These are phyloP conservation scores for Elaeagnus macrophylla DNA, from an alignment of 306 rosid genomes.

Conservation along the genomic window DNA sequence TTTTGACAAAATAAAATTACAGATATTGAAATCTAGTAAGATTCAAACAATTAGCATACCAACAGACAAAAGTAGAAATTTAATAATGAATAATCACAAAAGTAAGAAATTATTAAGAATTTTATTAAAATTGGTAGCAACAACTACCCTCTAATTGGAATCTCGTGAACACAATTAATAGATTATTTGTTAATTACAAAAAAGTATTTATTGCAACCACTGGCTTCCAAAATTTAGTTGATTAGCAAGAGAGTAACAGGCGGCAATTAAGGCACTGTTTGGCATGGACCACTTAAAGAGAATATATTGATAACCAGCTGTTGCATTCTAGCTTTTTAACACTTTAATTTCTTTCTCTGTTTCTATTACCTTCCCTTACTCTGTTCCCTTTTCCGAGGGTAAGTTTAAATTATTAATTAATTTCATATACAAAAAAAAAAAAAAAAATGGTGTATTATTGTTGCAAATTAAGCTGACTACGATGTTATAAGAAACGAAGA, in stretches of 20 bases:
- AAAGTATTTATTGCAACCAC: neutral
- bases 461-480: no score
- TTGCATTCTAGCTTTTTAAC: neutral
- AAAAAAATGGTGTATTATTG: no score
- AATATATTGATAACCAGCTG: conserved; percentile 17
- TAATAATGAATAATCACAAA: neutral
- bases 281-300: conserved; percentile 31
- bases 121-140: conserved; percentile 17
- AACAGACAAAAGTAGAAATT: neutral
- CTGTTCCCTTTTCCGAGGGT: no score
- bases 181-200: neutral
- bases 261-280: conserved; percentile 25
- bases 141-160: conserved; percentile 24
- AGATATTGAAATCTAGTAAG: neutral
- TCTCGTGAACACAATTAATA: conserved; percentile 19
- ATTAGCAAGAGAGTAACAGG: conserved; percentile 5
- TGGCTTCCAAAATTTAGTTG: conserved; percentile 19
- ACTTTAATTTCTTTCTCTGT: conserved; percentile 3
- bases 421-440: no score
- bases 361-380: neutral
- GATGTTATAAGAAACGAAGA: no score
- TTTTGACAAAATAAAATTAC: no score
- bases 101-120: conserved; percentile 2
- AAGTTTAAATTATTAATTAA: no score
- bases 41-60: neutral